Evolutionary conservation across 768 basidiomycete species (phyloP), one percentile per base, ranked within the genome.

Genomic region (Termitomyces sp.): DNA sequence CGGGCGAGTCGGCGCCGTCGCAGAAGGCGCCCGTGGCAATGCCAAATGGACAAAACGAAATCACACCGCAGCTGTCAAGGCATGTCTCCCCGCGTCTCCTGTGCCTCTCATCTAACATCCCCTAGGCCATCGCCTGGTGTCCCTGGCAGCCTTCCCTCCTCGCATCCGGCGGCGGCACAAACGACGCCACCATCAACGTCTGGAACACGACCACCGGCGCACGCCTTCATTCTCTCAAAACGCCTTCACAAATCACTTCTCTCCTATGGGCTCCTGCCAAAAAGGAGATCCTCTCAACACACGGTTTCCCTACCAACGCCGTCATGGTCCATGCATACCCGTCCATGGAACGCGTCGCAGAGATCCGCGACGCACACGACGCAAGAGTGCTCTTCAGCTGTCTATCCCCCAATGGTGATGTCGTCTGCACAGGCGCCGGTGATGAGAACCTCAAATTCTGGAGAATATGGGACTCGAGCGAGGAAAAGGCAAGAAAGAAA

Each of bases 391-490:
- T 98, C 42, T 93, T 89, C 67, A 91, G 89, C 55, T 84, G 87
- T 21, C 68, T 97, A 8, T 84, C 89, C 55, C 97, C 97, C 2
- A 88, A 85, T 7, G 97, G 97, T 0, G 93, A 94, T 62, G 85
- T 94, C 4, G 86, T 99, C 10, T 89, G 86, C 61, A 98, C 96
- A 0, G 93, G 91, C 8, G 93, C 92, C 1, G 89, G 89, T 0
- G 97, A 98, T 66, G 96, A 98, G 77, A 95, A 95, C 66, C 76
- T 98, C 64, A 98, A 98, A 76, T 96, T 96, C 72, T 96, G 94
- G 94, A 83, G 85, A 57, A 79, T 92, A 40, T 91, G 90, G 90
- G 89, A 91, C 49, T 70, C 78, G 42, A 76, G 73, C 9, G 74
- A 71, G 60, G 72, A 66, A 23, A 62, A 64, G 56, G 75, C 66